Base-by-base conservation (phyloP, 495 filamentous ascomycete genomes). In the Friedmanniomyces simplex region DNA sequence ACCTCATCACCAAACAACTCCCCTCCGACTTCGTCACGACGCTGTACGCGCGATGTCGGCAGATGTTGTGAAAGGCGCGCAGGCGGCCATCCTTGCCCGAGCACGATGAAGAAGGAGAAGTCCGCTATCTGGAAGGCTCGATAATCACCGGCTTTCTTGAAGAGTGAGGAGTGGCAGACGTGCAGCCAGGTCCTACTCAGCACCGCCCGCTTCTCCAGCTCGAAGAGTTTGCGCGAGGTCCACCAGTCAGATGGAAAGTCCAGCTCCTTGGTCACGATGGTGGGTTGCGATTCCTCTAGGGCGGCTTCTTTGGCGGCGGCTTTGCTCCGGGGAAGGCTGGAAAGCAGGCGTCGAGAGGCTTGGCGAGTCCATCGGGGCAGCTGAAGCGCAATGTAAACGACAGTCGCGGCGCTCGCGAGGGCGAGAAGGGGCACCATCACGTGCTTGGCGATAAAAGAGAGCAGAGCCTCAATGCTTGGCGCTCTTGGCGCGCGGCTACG, bases 21-120 rank as follows among this genome's bases (percentile, higher is more conserved):
- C 80, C 80, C 11, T 67, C 57, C 8, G 73, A 68, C 45, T 76
- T 74, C 18, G 73, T 74, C 13, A 79, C 75, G 14, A 82, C 71
- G 8, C 77, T 77, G 62, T 76, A 81, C 22, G 78, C 78, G 11
- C 78, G 75, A 59, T 82, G 79, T 21, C 79, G 69, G 56, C 79
- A 82, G 43, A 79, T 72, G 54, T 81, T 81, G 64, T 81, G 76
- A 59, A 82, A 80, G 11, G 74, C 78, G 43, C 52, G 52, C 21
- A 54, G 18, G 1, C 20, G 52, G 39, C 52, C 52, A 30, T 54
- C 52, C 16, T 45, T 42, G 16, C 52, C n/a, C 52, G 32, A 42
- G 52, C 11, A 54, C 25, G 52, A 54, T 16, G n/a, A 54, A 16
- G 34, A 54, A 54, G 11, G 52, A 41, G 34, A 54, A 54, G 22